Base-by-base conservation (phyloP, 192 early-diverging fungal genomes). In the Kickxella alabastrina region DNA sequence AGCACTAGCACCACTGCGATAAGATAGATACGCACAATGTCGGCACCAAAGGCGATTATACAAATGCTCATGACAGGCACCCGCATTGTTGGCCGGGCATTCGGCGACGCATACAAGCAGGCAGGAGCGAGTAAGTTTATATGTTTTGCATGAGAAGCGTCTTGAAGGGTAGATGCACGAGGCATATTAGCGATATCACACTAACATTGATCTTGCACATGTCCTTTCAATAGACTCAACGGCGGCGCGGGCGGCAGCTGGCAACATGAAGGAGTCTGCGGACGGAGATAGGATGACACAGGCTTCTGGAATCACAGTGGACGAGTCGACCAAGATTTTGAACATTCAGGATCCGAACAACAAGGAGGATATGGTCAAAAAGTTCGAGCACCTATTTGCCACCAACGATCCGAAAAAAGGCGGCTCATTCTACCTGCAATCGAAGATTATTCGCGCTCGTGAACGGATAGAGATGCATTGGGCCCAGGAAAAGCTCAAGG, bases 391-490 rank as follows among this genome's bases (percentile, higher is more conserved):
- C 62, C 61, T 95, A 57, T 95, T 90, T 72, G 84, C 85, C 21
- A 83, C 74, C 19, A 98, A 98, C 63, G 92, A 95, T 57, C 81
- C 86, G 25, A 73, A 83, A 24, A 75, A 79, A 27, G 93, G 92
- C 32, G 95, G 95, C 7, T 92, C 92, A 4, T 88, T 94, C 37
- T 98, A 98, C 61, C 51, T 98, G 23, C 93, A 96, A 50, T 91
- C 90, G 28, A 98, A 98, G 65, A 82, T 98, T 6, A 82, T 90
- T 10, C 70, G 92, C 42, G 96, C 96, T 19, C 90, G 91, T 49
- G 96, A 98, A 69, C 87, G 96, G 59, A 73, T 97, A 52, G 93
- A 97, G 43, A 75, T 92, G 81, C 92, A 97, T 56, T 77, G 89
- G 76, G 83, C 82, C 26, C 68, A 78, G 41, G 60, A 67, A 31